A percentile compares a stretch with the other conserved stretches of the same genome.
These are phyloP conservation scores for Colletotrichum scovillei DNA, from an alignment of 2,329 filamentous ascomycete species.

Conservation along the genomic window DNA sequence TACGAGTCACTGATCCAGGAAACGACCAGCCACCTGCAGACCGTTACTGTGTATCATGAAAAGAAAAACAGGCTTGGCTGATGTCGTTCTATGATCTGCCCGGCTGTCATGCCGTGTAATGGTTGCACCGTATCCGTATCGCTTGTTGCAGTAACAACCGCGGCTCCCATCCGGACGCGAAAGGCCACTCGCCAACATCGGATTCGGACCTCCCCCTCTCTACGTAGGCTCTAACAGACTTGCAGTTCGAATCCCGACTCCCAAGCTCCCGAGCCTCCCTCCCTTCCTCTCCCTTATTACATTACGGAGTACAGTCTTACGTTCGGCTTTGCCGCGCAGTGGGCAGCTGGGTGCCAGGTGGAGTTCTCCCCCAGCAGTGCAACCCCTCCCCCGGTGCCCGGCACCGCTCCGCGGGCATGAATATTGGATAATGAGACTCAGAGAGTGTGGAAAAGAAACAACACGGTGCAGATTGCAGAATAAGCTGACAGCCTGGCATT, in stretches of 20 bases:
- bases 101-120: neutral
- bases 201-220: neutral
- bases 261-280: neutral
- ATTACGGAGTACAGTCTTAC: conserved; percentile 21
- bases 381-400: neutral
- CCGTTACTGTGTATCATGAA: neutral
- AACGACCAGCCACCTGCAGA: neutral
- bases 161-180: neutral
- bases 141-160: neutral
- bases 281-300: conserved; percentile 10
- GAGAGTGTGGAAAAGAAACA: neutral
- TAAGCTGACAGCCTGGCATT: neutral
- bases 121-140: conserved; percentile 9
- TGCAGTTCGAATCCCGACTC: neutral
- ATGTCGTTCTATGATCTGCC: neutral
- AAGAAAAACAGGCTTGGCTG: neutral
- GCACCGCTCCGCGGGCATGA: conserved; percentile 8
- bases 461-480: neutral
- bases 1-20: neutral
- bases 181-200: neutral
- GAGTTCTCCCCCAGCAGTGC: neutral
- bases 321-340: conserved; percentile 45
- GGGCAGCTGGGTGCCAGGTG: conserved; percentile 40
- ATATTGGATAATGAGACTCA: neutral
- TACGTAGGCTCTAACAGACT: neutral